Conservation (phyloP, 805 yeast genomes). For the Debaryomyces prosopidis region DNA sequence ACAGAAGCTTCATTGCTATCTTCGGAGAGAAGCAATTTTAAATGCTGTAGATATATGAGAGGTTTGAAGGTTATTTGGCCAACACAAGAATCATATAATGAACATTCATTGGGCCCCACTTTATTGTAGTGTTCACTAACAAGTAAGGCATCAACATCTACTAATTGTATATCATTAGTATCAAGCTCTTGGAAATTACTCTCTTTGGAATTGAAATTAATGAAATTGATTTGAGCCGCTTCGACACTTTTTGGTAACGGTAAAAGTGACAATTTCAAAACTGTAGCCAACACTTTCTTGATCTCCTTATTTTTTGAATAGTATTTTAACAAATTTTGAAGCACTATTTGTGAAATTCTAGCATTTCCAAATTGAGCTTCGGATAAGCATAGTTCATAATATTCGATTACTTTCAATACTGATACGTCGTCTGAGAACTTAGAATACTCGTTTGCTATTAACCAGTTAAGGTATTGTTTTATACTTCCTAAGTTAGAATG, state of each 20-base stretch:
- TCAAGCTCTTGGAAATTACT: not conserved
- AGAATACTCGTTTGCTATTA: slow-evolving; percentile 51
- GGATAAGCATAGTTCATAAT: slow-evolving; percentile 15
- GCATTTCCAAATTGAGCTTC: slow-evolving; percentile 22
- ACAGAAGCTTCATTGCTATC: not conserved
- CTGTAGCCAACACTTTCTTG: slow-evolving; percentile 5
- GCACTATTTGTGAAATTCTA: slow-evolving; percentile 27
- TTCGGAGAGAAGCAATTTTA: slow-evolving; percentile 8
- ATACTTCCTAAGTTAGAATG: not conserved
- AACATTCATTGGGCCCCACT: slow-evolving; percentile 8
- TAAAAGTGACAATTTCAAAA: not conserved
- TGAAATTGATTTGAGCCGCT: not conserved
- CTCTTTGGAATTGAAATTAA: slow-evolving; percentile 3
- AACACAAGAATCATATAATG: slow-evolving; percentile 16
- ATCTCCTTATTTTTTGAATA: slow-evolving; percentile 28
- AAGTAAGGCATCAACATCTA: slow-evolving; percentile 17
- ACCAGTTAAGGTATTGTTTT: slow-evolving; percentile 39
- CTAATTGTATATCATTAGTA: slow-evolving; percentile 7
- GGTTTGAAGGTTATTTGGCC: slow-evolving; percentile 20
- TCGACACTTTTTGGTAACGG: too few relatives aligned
- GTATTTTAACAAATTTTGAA: slow-evolving; percentile 40
- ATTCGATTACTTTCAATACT: slow-evolving; percentile 16
- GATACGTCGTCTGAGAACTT: slow-evolving; percentile 6
- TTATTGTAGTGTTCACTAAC: slow-evolving; percentile 7
- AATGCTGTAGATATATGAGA: slow-evolving; percentile 4